Evolutionary conservation across 139 green algal species (phyloP), one percentile per base, ranked within the genome.

Genomic region (Chlorella sp.): DNA sequence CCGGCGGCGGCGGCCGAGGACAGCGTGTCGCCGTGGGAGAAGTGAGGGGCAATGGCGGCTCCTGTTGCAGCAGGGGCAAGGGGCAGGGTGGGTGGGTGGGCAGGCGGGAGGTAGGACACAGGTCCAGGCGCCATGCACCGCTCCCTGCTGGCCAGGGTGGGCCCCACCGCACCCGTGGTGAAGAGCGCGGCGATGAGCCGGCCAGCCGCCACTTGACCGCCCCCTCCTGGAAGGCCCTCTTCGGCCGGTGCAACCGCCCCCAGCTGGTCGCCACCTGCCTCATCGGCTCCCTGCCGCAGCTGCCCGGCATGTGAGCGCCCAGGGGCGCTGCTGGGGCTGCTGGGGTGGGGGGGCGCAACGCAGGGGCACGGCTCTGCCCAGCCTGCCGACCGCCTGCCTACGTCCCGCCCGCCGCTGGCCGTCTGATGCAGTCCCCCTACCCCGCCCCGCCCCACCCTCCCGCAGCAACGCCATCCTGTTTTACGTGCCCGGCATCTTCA

Each of bases 241-340:
- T 87, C 17, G 43, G 50, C 7, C 62, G 68, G 33, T 41, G 70
- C 56, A 87, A 90, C 73, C 42, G 77, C 14, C 89, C 89, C 19
- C 68, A 90, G 76, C 83, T 94, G 43, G 48, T 83, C 31, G 89
- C 85, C 33, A 69, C 68, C 33, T 67, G 87, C 15, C 11, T 84
- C 29, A 79, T 93, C 31, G 81, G 77, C 19, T 67, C 88, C 35
- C 90, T 93, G 80, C 88, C 93, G n/a, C n/a, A n/a, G n/a, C n/a
- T n/a, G n/a, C n/a, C n/a, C n/a, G 84, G 81, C 71, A 82, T 79
- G 41, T 82, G 83, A 36, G 31, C 29, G 12, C 61, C 9, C 61
- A n/a, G 29, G 19, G 11, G 29, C 33, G 17, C 11, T 68, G 61
- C 8, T 68, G 14, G n/a, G 29, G 11, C 12, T 46, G 17, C 17